These are phyloP conservation scores for Coemansia sp. DNA, from an alignment of 371 early-diverging fungal genomes.

Conservation along the genomic window DNA sequence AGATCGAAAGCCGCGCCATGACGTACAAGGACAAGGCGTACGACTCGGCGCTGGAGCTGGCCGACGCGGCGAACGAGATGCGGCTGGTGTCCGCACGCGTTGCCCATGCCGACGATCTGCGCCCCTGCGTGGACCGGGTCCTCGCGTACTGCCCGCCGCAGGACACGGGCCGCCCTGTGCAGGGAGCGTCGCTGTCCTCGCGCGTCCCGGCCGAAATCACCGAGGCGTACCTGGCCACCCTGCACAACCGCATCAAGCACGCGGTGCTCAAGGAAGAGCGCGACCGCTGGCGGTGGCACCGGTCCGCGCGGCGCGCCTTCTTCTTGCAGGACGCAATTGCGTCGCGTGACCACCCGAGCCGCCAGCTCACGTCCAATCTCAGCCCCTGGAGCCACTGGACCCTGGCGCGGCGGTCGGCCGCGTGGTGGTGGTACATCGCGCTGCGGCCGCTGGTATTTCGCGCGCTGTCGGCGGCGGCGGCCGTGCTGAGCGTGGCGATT, in stretches of 20 bases:
- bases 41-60: constrained; percentile 48
- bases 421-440: constrained; percentile 85
- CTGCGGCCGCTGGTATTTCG: constrained; percentile 67
- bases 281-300: constrained; percentile 48
- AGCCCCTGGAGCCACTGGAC: constrained; percentile 47
- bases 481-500: constrained; percentile 65
- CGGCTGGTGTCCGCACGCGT: constrained; percentile 34
- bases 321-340: constrained; percentile 50
- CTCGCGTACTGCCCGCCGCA: constrained; percentile 24
- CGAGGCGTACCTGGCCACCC: constrained; percentile 36
- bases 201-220: constrained; percentile 32
- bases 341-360: constrained; percentile 35
- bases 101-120: constrained; percentile 29
- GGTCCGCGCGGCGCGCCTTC: constrained; percentile 44
- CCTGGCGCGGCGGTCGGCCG: constrained; percentile 45
- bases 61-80: constrained; percentile 41
- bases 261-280: constrained; percentile 44
- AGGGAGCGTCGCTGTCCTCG: constrained; percentile 3
- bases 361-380: constrained; percentile 55
- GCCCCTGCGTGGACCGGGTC: constrained; percentile 38
- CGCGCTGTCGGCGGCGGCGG: constrained; percentile 60
- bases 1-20: constrained; percentile 69
- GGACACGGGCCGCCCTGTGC: constrained; percentile 5
- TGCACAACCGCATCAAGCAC: constrained; percentile 47
- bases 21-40: constrained; percentile 68